Evolutionary conservation across 139 green algal species (phyloP), one percentile per base, ranked within the genome.

Genomic region (Chlamydomonas asymmetrica): DNA sequence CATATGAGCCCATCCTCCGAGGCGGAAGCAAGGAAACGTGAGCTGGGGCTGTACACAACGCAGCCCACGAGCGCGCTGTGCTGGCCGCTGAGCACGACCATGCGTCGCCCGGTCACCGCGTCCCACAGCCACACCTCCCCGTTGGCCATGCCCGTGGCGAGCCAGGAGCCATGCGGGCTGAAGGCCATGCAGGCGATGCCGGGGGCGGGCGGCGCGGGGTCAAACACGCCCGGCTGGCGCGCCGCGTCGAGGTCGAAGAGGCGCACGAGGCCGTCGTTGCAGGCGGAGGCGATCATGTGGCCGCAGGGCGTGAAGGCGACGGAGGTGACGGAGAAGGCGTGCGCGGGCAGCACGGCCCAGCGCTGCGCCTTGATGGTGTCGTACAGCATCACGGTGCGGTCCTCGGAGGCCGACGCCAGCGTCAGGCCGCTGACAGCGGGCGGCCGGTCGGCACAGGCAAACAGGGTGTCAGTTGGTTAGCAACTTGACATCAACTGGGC

Each of bases 301-400:
- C 70, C 70, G 57, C 70, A 76, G 41, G 70, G 70, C 31, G 40
- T 69, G 70, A 76, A 76, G 6, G 70, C 70, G 40, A 76, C 57
- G 6, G 57, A n/a, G 23, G 60, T 68, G 31, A 76, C 70, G 20
- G 70, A 40, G 40, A 22, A 61, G 29, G 57, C 22, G 70, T 76
- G 70, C 31, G 57, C 70, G 25, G 32, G 40, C 22, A 76, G 70
- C 10, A 20, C n/a, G 37, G 70, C 70, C 25, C 40, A 29, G 3
- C 61, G 70, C 1, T 45, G 38, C 70, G 57, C 67, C 40, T 69
- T 76, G 57, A 50, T 76, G 40, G 70, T 63, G 41, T 61, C 68
- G 57, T 57, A 76, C 22, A 76, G 18, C 22, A 20, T 45, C 57
- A 76, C 57, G n/a, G 67, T 57, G 31, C 70, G 57, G 57, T 49